Percentiles rank a stretch among this genome's conserved stretches.
These are phyloP conservation scores for Acacia concinna DNA, from an alignment of 331 rosid species.

Conservation along the genomic window DNA sequence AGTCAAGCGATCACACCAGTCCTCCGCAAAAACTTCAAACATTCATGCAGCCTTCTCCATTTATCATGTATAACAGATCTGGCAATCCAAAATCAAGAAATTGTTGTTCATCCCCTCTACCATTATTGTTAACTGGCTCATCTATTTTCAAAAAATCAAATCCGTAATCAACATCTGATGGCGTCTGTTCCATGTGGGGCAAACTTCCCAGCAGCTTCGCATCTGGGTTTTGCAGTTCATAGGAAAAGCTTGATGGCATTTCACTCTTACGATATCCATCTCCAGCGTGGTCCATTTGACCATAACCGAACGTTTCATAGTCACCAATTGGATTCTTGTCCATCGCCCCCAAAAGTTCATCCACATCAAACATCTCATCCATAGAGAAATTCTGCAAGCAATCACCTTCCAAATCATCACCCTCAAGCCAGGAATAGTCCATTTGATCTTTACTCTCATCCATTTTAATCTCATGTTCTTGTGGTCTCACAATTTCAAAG, in stretches of 20 bases:
- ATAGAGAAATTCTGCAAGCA: slow-evolving; percentile 32
- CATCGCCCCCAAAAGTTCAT: slow-evolving; percentile 52
- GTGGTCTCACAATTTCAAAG: slow-evolving; percentile 3
- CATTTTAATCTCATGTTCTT: neutral
- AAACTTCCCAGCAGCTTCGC: slow-evolving; percentile 67
- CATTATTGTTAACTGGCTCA: slow-evolving; percentile 36
- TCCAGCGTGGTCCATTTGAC: slow-evolving; percentile 17
- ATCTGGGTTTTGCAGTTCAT: slow-evolving; percentile 63
- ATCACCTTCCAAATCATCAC: slow-evolving; percentile 24
- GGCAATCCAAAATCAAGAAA: slow-evolving; percentile 30
- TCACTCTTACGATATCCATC: slow-evolving; percentile 25
- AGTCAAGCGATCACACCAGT: neutral
- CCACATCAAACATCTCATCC: slow-evolving; percentile 68
- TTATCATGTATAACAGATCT: slow-evolving; percentile 26
- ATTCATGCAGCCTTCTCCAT: neutral
- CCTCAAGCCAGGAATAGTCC: slow-evolving; percentile 31
- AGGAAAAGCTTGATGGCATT: slow-evolving; percentile 41
- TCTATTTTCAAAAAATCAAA: slow-evolving; percentile 61
- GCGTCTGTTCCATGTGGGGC: slow-evolving; percentile 56
- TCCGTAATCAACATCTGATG: slow-evolving; percentile 49
- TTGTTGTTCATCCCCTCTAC: slow-evolving; percentile 28
- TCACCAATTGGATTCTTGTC: slow-evolving; percentile 38
- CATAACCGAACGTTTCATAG: slow-evolving; percentile 23
- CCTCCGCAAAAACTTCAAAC: neutral
- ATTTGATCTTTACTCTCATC: slow-evolving; percentile 26